Evolutionary conservation across 2,329 filamentous ascomycete genomes (phyloP), one percentile per base, ranked within the genome.

Genomic region (Emericellopsis cladophorae): DNA sequence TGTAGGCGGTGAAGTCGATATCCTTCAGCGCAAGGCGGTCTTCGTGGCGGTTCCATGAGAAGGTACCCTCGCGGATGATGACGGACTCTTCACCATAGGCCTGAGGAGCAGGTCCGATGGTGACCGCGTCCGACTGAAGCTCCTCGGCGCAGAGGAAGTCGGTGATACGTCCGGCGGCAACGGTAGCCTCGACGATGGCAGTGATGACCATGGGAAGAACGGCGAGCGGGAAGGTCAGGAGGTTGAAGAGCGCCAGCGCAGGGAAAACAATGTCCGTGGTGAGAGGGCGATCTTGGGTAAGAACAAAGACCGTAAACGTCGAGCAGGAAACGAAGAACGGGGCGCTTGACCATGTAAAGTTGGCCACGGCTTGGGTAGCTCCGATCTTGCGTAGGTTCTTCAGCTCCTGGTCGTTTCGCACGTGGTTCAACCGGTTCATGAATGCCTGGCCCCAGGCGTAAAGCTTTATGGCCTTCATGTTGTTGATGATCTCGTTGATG

Each of bases 381-480:
- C 92, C 92, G 51, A 98, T 98, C 63, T 90, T 95, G 47, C 92
- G 83, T 42, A 98, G 72, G 22, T 93, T 98, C 67, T 92, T 92
- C 42, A 98, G 69, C 62, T 98, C 92, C 52, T 87, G 77, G 54
- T 98, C 92, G 62, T 98, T 98, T 61, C 92, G 80, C 45, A 98
- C 88, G 58, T 85, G 84, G 64, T 92, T 96, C 44, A 98, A 77
- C 64, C 94, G 95, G 62, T 88, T 92, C 81, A 95, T 95, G 57
- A 98, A 98, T 12, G 92, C 90, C 24, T 81, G 83, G 26, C 89
- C 90, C 92, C 92, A 98, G 24, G 92, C 92, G 58, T 95, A 98
- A 16, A 98, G 76, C 66, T 98, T 98, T 68, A 98, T 92, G 57
- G 88, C 94, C 69, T 98, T 98, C 85, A 98, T 98, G 64, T 96